Conservation (phyloP, 305 asterid species). For the Fraxinus sp. region DNA sequence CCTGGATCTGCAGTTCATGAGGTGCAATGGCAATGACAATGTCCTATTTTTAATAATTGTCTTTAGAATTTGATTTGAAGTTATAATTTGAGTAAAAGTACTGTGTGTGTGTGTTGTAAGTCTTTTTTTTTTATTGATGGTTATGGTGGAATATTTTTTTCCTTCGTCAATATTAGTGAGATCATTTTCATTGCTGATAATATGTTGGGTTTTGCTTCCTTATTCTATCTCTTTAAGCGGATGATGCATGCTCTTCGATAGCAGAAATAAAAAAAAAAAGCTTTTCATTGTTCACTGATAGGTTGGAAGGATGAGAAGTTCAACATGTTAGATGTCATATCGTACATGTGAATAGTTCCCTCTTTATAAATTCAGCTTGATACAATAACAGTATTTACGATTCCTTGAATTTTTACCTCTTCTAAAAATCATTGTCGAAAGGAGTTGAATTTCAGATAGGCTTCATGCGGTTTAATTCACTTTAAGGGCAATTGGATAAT, state of each 20-base stretch:
- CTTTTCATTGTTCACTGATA: not conserved
- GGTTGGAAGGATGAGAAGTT: not conserved
- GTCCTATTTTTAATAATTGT: not conserved
- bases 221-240: not conserved
- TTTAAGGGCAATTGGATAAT: not conserved
- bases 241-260: not conserved
- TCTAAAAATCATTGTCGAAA: slow-evolving; percentile 11
- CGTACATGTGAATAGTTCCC: not conserved
- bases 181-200: not conserved
- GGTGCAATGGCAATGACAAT: slow-evolving; percentile 41
- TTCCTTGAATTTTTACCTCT: slow-evolving; percentile 7
- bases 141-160: not conserved
- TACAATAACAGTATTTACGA: slow-evolving; percentile 12
- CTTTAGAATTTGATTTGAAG: slow-evolving; percentile 13
- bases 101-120: not conserved
- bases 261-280: not conserved
- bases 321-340: slow-evolving; percentile 1
- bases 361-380: slow-evolving; percentile 1
- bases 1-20: slow-evolving; percentile 92
- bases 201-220: not conserved
- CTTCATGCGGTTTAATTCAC: not conserved
- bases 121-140: slow-evolving; percentile 15
- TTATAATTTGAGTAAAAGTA: slow-evolving; percentile 16
- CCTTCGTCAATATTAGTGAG: slow-evolving; percentile 1
- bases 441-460: not conserved